These are phyloP conservation scores for Cymbidium sinense DNA, from an alignment of 106 monocot genomes.

Conservation along the genomic window DNA sequence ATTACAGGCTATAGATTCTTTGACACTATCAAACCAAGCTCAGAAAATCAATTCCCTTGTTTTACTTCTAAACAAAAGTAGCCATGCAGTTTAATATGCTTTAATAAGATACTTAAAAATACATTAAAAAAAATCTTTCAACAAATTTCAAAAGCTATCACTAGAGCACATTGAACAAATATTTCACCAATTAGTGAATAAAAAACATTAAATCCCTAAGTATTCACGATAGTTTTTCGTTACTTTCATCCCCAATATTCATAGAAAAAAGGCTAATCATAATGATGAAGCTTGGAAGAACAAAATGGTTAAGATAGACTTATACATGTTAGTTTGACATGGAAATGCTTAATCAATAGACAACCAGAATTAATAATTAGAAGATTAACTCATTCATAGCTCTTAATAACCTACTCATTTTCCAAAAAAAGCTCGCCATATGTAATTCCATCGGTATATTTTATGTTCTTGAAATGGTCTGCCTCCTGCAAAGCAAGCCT, in stretches of 20 bases:
- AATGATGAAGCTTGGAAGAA: too few species aligned
- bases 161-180: not conserved
- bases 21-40: too few species aligned
- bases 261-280: not conserved
- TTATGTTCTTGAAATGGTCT: slow-evolving; percentile 99
- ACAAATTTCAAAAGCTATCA: not conserved
- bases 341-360: not conserved
- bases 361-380: not conserved
- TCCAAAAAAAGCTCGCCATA: slow-evolving; percentile 95
- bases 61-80: too few species aligned
- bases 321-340: not conserved
- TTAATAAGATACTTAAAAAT: not conserved
- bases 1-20: too few species aligned
- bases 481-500: slow-evolving; percentile 64
- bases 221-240: not conserved
- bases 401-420: slow-evolving; percentile 58
- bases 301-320: not conserved
- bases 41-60: too few species aligned
- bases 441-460: slow-evolving; percentile 87
- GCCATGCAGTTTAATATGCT: too few species aligned
- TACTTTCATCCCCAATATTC: not conserved
- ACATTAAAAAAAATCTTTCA: not conserved
- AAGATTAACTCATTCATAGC: not conserved
- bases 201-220: not conserved
- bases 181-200: not conserved